phyloP scores from a whole-genome alignment of 2,329 filamentous ascomycete species.

The Coniella lustricola region DNA sequence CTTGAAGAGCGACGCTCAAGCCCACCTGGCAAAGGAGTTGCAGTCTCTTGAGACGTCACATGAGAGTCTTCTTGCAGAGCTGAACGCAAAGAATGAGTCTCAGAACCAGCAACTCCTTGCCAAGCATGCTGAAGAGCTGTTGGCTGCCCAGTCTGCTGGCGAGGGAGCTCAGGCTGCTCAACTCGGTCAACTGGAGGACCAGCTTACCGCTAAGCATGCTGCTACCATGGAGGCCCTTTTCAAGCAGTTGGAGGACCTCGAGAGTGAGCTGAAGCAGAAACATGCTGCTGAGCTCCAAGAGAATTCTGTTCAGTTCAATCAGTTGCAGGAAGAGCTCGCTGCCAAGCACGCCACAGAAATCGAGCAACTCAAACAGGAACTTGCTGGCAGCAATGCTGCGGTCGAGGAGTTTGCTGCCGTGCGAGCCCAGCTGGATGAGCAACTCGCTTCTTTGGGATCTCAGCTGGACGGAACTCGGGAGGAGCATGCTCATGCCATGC shows the following conservation, averaged over 20 bases:
- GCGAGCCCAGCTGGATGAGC: constrained; percentile 26
- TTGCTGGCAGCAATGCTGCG: constrained; percentile 25
- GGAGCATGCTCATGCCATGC: constrained; percentile 29
- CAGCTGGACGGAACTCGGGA: constrained; percentile 29
- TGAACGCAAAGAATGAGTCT: constrained; percentile 34
- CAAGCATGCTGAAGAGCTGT: constrained; percentile 26
- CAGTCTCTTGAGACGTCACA: constrained; percentile 38
- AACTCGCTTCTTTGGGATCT: constrained; percentile 23
- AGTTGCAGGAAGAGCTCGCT: constrained; percentile 9
- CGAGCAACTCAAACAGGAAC: constrained; percentile 29
- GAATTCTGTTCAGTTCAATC: constrained; percentile 11
- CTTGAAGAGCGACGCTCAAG: constrained; percentile 35
- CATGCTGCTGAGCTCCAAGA: constrained; percentile 25
- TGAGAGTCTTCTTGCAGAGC: constrained; percentile 32
- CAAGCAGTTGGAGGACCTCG: constrained; percentile 13
- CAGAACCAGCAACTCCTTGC: constrained; percentile 32
- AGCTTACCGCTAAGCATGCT: constrained; percentile 17
- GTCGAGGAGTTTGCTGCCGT: constrained; percentile 25
- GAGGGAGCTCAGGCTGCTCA: constrained; percentile 21
- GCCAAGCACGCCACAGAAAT: constrained; percentile 29
- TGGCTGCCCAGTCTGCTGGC: constrained; percentile 21
- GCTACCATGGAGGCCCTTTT: constrained; percentile 4
- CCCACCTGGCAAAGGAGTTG: constrained; percentile 33
- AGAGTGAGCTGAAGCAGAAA: constrained; percentile 20
- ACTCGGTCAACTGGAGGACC: constrained; percentile 22